Evolutionary conservation across 2,329 filamentous ascomycete species (phyloP).

Genomic region (Fusarium camptoceras): DNA sequence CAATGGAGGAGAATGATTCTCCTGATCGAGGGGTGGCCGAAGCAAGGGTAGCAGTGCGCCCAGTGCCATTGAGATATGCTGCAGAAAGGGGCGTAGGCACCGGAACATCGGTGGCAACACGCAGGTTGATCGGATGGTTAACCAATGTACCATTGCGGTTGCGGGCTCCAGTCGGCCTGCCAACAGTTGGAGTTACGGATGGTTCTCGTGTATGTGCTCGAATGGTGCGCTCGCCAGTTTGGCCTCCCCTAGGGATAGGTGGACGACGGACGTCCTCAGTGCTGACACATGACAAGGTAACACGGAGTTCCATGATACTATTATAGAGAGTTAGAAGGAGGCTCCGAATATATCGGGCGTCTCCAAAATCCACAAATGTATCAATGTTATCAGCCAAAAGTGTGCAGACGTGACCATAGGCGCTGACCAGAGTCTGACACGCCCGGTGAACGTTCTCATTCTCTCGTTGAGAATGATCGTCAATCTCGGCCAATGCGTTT

Average conservation of each 20-base stretch:
- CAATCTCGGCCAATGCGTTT: constrained; percentile 58
- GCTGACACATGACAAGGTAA: constrained; percentile 58
- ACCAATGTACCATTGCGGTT: constrained; percentile 54
- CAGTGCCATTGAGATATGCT: constrained; percentile 61
- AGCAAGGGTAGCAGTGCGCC: constrained; percentile 64
- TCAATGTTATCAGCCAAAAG: constrained; percentile 71
- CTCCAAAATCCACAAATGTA: constrained; percentile 72
- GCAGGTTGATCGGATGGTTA: constrained; percentile 65
- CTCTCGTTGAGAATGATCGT: constrained; percentile 62
- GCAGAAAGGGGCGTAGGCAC: constrained; percentile 49
- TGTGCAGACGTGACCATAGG: constrained; percentile 74
- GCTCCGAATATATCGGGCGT: constrained; percentile 74
- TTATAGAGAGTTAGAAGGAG: constrained; percentile 73
- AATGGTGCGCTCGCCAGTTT: constrained; percentile 59
- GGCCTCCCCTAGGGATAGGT: constrained; percentile 24
- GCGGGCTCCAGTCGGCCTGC: constrained; percentile 55
- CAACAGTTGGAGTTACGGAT: constrained; percentile 65
- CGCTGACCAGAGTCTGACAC: constrained; percentile 71
- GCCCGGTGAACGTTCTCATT: constrained; percentile 74
- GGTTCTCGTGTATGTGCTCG: constrained; percentile 64
- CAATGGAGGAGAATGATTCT: constrained; percentile 77
- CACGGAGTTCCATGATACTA: constrained; percentile 74
- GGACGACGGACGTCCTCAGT: constrained; percentile 42
- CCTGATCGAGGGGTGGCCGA: constrained; percentile 83
- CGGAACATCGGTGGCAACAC: constrained; percentile 67